Percentiles rank a stretch among this genome's conserved stretches.
Conservation (phyloP, 768 basidiomycete species). For the Mycena floridula region DNA sequence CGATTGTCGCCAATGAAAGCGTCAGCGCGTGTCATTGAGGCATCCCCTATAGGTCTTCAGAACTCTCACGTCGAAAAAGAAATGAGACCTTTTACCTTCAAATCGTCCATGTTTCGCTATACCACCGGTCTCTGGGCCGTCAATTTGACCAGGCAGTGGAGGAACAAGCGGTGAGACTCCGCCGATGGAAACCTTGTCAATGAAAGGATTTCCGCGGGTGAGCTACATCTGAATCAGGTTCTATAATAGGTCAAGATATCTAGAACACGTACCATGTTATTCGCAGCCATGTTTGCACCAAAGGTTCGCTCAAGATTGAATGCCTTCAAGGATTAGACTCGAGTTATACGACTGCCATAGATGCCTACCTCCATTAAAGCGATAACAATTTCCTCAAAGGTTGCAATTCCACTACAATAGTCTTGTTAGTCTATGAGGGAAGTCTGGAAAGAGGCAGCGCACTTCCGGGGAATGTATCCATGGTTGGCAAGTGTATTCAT, state of each 20-base stretch:
- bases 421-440: background rate
- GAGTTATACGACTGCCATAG: background rate
- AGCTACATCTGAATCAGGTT: conserved; percentile 1
- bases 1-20: conserved; percentile 13
- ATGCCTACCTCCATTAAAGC: conserved; percentile 12
- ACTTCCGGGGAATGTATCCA: conserved; percentile 9
- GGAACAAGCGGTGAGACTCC: conserved; percentile 6
- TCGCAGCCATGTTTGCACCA: conserved; percentile 8
- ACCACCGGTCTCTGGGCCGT: conserved; percentile 10
- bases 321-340: no score
- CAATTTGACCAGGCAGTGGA: conserved; percentile 2
- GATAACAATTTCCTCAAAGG: conserved; percentile 10
- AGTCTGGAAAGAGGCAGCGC: background rate
- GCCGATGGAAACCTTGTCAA: conserved; percentile 11
- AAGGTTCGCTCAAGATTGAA: conserved; percentile 8
- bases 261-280: conserved; percentile 6
- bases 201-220: conserved; percentile 10
- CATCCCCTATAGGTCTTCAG: conserved; percentile 5
- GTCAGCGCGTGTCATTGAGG: conserved; percentile 11
- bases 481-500: conserved; percentile 10
- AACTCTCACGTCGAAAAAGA: background rate
- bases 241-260: background rate
- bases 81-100: conserved; percentile 9
- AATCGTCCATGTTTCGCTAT: conserved; percentile 13
- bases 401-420: conserved; percentile 9